Percentiles rank a stretch among this genome's conserved stretches.
Conservation (phyloP, 805 yeast species). For the Yarrowia sp. region DNA sequence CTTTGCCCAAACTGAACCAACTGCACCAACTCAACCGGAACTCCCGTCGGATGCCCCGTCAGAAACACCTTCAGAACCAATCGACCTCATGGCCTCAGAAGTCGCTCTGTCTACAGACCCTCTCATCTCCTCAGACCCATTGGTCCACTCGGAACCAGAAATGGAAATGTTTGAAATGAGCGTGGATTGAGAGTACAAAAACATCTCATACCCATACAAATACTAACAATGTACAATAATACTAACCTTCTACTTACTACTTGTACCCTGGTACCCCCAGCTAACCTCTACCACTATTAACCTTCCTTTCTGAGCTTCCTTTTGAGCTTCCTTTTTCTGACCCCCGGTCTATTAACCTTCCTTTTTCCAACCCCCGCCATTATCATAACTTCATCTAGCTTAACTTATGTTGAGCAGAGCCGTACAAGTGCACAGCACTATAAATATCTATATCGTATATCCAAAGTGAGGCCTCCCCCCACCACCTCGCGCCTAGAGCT, state of each 20-base stretch:
- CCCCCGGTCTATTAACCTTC: too few species aligned
- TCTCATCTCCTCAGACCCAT: background rate
- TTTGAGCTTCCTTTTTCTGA: too few species aligned
- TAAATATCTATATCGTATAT: conserved; percentile 15
- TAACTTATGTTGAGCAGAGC: conserved; percentile 1
- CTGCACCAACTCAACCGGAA: background rate
- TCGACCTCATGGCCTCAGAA: background rate
- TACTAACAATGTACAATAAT: background rate
- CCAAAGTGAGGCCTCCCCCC: background rate
- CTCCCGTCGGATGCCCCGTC: too few species aligned
- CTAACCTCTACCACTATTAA: too few species aligned
- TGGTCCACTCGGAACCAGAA: background rate
- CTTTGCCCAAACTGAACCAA: background rate
- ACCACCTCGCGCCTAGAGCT: conserved; percentile 26
- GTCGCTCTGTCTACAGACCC: background rate
- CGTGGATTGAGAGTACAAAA: background rate
- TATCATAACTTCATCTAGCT: background rate
- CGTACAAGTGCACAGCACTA: background rate
- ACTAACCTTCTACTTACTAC: background rate
- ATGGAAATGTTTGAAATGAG: background rate
- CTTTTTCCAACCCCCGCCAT: too few species aligned
- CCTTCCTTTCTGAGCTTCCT: too few species aligned
- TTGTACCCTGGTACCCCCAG: too few species aligned
- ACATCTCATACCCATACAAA: too few species aligned
- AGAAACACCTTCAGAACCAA: too few species aligned